Evolutionary conservation across 352 stramenopile genomes (phyloP).

Genomic region (Globisporangium irregulare): DNA sequence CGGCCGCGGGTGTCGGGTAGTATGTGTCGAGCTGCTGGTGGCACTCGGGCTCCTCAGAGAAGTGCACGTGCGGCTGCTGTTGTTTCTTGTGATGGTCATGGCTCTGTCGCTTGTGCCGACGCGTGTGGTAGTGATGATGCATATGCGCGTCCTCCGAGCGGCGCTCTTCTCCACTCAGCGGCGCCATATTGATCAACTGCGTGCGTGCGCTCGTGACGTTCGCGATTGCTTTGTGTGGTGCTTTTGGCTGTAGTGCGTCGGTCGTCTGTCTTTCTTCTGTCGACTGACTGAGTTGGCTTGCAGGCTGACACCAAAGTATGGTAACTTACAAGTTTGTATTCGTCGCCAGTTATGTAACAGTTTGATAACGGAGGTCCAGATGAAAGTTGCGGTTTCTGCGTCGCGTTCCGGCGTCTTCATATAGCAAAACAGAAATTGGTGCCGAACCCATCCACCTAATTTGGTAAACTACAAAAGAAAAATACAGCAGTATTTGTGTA

Average conservation of each 20-base stretch:
- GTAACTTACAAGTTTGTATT: neutral
- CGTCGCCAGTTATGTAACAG: neutral
- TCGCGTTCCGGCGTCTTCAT: neutral
- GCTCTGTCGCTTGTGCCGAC: neutral
- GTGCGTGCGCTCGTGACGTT: neutral
- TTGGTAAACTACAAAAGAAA: neutral
- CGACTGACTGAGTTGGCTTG: neutral
- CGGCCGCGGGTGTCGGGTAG: constrained; percentile 39
- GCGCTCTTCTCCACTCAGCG: constrained; percentile 10
- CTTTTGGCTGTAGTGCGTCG: neutral
- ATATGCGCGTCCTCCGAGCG: neutral
- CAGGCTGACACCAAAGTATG: neutral
- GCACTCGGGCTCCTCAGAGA: constrained; percentile 40
- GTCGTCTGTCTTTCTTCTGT: neutral
- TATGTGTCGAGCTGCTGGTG: constrained; percentile 33
- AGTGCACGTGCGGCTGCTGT: constrained; percentile 37
- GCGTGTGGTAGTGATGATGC: neutral
- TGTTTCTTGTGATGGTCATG: neutral
- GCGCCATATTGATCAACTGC: constrained; percentile 1
- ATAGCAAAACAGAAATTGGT: neutral
- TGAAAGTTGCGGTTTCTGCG: neutral
- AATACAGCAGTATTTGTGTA: neutral
- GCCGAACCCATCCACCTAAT: neutral
- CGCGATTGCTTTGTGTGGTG: constrained; percentile 2
- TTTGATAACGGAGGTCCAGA: neutral